A percentile compares a stretch with the other conserved stretches of the same genome.
These are phyloP conservation scores for Macroventuria anomochaeta DNA, from an alignment of 2,329 filamentous ascomycete genomes.

Conservation along the genomic window DNA sequence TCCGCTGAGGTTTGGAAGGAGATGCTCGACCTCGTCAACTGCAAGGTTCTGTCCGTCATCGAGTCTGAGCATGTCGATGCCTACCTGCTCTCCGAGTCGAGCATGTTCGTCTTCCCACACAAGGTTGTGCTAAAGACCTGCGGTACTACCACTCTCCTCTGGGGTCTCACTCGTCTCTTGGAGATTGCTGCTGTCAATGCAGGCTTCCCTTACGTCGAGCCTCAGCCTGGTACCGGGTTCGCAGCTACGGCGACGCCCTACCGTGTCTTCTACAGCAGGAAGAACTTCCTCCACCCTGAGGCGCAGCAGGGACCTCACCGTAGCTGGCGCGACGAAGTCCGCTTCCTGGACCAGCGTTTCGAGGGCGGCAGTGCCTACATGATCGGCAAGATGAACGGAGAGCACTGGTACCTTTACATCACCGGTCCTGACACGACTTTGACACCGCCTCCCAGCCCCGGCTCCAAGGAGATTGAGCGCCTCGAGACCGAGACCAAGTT, in stretches of 20 bases:
- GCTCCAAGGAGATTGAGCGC: constrained; percentile 52
- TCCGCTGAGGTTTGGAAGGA: constrained; percentile 86
- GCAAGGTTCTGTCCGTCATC: constrained; percentile 94
- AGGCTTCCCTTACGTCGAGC: constrained; percentile 84
- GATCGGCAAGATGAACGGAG: constrained; percentile 99
- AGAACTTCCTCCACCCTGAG: constrained; percentile 96
- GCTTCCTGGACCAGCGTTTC: constrained; percentile 90
- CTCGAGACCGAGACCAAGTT: constrained; percentile 64
- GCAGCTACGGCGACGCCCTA: constrained; percentile 84
- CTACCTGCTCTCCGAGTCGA: constrained; percentile 96
- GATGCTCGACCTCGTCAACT: constrained; percentile 98
- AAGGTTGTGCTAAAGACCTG: constrained; percentile 99
- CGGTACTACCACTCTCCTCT: constrained; percentile 91
- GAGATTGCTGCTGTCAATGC: constrained; percentile 88
- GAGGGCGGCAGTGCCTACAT: constrained; percentile 94
- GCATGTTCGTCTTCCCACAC: constrained; percentile 99
- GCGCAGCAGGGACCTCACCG: constrained; percentile 93
- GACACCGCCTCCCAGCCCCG: constrained; percentile 82
- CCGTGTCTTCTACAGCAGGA: constrained; percentile 97
- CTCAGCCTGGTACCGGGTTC: constrained; percentile 69
- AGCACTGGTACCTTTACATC: constrained; percentile 98
- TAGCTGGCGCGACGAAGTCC: constrained; percentile 97
- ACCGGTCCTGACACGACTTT: constrained; percentile 82
- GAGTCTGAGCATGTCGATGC: constrained; percentile 94
- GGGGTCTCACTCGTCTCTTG: constrained; percentile 86